Percentiles rank a stretch among this genome's conserved stretches.
These are phyloP conservation scores for Peronosclerospora sorghi DNA, from an alignment of 352 stramenopile genomes.

Conservation along the genomic window DNA sequence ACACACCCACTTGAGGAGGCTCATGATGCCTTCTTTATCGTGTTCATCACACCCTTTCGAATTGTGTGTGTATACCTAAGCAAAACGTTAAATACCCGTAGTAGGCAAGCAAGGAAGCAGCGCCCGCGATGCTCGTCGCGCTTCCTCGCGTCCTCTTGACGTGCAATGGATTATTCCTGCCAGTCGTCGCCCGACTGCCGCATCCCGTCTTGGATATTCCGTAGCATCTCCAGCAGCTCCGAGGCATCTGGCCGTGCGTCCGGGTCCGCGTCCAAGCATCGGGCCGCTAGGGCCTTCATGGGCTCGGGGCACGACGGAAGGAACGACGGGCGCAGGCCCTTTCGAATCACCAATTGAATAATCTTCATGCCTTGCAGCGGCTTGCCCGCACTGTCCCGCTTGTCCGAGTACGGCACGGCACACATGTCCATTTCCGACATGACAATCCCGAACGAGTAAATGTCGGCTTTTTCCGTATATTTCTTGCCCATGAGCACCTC, in stretches of 20 bases:
- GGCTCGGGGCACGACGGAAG: constrained; percentile 28
- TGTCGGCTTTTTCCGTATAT: constrained; percentile 72
- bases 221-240: constrained; percentile 22
- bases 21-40: too few species aligned
- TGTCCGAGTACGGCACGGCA: constrained; percentile 68
- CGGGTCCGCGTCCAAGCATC: constrained; percentile 62
- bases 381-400: constrained; percentile 51
- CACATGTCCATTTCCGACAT: constrained; percentile 77
- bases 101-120: constrained; percentile 7
- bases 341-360: constrained; percentile 65
- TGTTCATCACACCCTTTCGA: neutral
- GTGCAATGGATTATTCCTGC: constrained; percentile 9
- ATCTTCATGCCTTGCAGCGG: constrained; percentile 77
- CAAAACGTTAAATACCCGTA: constrained; percentile 25
- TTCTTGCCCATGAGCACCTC: constrained; percentile 72
- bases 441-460: constrained; percentile 78
- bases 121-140: constrained; percentile 8
- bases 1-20: too few species aligned
- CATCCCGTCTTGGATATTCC: constrained; percentile 23
- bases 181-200: constrained; percentile 10
- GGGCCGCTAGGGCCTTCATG: constrained; percentile 40
- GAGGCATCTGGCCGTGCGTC: constrained; percentile 45
- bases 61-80: constrained; percentile 12
- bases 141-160: constrained; percentile 8
- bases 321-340: constrained; percentile 52